phyloP scores from a whole-genome alignment of 768 basidiomycete species.

The Fistulinella prunicolor region DNA sequence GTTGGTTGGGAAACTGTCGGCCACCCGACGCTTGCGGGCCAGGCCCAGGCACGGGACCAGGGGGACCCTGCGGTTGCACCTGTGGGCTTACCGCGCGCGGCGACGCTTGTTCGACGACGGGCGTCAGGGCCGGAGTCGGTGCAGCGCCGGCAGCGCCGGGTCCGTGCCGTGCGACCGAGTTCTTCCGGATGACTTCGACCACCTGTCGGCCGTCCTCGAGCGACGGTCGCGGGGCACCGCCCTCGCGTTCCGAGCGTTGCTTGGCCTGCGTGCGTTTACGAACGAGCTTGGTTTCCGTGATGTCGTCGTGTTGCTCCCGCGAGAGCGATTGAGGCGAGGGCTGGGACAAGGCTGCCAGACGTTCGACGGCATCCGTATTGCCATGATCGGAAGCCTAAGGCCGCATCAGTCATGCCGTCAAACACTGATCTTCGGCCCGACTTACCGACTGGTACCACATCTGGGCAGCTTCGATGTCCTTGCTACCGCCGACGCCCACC shows the following conservation, averaged over 20 bases:
- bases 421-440: too few species aligned
- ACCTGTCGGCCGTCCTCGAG: slow-evolving; percentile 42
- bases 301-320: slow-evolving; percentile 72
- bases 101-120: slow-evolving; percentile 18
- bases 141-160: background rate
- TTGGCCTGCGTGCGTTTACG: slow-evolving; percentile 77
- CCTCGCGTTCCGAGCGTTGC: slow-evolving; percentile 43
- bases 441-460: slow-evolving; percentile 75
- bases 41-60: too few species aligned
- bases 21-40: too few species aligned
- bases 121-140: background rate
- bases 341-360: slow-evolving; percentile 65
- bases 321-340: slow-evolving; percentile 65
- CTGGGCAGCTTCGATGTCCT: slow-evolving; percentile 59
- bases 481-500: slow-evolving; percentile 79
- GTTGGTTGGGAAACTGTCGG: slow-evolving; percentile 37
- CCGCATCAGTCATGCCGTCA: background rate
- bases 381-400: slow-evolving; percentile 70
- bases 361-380: slow-evolving; percentile 75
- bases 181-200: slow-evolving; percentile 54
- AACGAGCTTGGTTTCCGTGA: slow-evolving; percentile 78
- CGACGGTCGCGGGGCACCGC: slow-evolving; percentile 10
- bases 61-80: background rate
- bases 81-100: slow-evolving; percentile 1
- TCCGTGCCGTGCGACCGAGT: slow-evolving; percentile 34